Base-by-base conservation (phyloP, 352 stramenopile genomes). In the Pelagophyceae sp. region DNA sequence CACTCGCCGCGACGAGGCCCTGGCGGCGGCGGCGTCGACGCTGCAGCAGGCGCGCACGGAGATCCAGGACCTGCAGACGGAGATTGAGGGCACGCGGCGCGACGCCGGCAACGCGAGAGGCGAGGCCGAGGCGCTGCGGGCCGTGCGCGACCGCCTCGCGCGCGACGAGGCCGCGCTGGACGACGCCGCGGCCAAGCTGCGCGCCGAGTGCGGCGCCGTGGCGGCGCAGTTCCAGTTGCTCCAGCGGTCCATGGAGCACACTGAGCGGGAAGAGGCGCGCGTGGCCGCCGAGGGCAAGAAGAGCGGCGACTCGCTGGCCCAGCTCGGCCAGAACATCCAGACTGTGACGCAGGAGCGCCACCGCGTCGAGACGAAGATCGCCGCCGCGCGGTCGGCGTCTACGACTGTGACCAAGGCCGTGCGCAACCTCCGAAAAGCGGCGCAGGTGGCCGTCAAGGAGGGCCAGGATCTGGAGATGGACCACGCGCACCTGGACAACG, bases 341-440 rank as follows among this genome's bases (percentile, higher is more conserved):
- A 89, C 58, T 29, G 92, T 92, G 1, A 91, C 95, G 65, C 87
- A 88, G 51, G 89, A 97, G 78, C 86, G 92, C 27, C 90, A 96
- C 76, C 85, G 87, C 38, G 81, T 97, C 23, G 93, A 97, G 82
- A 86, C 92, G 54, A 84, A 90, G 65, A 93, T 95, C 74, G 82
- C 83, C 1, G 77, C 83, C 31, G 83, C 92, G 64, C 92, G 90
- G 79, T 95, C 93, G 58, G 89, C 90, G 65, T 88, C 95, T 72
- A 92, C 85, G 27, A 97, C 89, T 19, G 90, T 83, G 60, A 85
- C 78, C 83, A 97, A 98, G 81, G 92, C 91, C 5, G 89, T 92
- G 1, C 86, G 92, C 72, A 97, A 95, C 83, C 81, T 97, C n/a
- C n/a, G n/a, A n/a, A 87, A 77, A 0, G 87, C 86, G 72, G 67